Percentiles rank a stretch among this genome's conserved stretches.
These are phyloP conservation scores for Sextonia rubra DNA, from an alignment of 164 flowering plant genomes.

Conservation along the genomic window DNA sequence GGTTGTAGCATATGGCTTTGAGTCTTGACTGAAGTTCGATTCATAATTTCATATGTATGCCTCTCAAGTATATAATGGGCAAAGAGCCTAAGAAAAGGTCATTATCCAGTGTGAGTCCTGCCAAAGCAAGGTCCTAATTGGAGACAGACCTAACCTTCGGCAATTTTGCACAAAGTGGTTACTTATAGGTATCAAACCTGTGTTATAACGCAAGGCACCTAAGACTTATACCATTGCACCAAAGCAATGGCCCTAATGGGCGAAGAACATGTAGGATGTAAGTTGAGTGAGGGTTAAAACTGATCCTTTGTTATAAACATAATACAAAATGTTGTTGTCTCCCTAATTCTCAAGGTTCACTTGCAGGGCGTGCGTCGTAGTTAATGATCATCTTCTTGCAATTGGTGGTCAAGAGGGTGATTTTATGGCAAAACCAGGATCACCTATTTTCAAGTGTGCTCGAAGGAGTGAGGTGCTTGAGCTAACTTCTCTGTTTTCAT, in stretches of 20 bases:
- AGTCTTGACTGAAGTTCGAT: too few relatives aligned
- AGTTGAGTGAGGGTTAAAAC: neutral
- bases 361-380: slow-evolving; percentile 79
- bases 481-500: neutral
- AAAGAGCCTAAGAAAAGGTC: too few relatives aligned
- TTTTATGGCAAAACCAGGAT: slow-evolving; percentile 95
- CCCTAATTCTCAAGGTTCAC: slow-evolving; percentile 1
- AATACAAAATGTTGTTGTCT: neutral
- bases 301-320: neutral
- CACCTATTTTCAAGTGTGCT: slow-evolving; percentile 93
- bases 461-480: slow-evolving; percentile 77
- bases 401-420: slow-evolving; percentile 99
- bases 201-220: too few relatives aligned
- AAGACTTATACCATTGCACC: too few relatives aligned
- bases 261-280: neutral
- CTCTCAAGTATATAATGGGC: neutral
- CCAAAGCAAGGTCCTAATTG: too few relatives aligned
- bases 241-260: too few relatives aligned
- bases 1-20: too few relatives aligned
- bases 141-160: too few relatives aligned
- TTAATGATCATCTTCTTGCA: slow-evolving; percentile 60
- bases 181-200: too few relatives aligned
- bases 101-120: too few relatives aligned
- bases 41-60: neutral
- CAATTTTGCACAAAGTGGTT: too few relatives aligned